Conservation (phyloP, 331 rosid species). For the Malus hybrid region DNA sequence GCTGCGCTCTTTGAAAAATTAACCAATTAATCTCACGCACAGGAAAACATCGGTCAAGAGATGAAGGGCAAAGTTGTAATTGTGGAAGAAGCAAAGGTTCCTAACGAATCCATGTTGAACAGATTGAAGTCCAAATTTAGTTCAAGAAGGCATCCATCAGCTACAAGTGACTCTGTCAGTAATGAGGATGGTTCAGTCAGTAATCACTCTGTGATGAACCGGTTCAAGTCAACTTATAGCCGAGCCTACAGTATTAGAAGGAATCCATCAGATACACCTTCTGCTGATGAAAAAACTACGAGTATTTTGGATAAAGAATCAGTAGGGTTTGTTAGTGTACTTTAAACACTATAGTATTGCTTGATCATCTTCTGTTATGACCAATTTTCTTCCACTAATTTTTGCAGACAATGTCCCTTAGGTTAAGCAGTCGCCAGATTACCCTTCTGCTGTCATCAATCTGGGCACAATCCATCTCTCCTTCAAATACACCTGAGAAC, state of each 20-base stretch:
- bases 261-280: conserved; percentile 2
- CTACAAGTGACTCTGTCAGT: not conserved
- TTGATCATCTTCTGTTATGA: not conserved
- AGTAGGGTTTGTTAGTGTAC: not conserved
- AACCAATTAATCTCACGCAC: not conserved
- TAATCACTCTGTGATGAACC: conserved; percentile 2
- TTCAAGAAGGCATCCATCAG: conserved; percentile 8
- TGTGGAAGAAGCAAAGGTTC: conserved; percentile 25
- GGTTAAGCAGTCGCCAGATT: conserved; percentile 20
- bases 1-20: conserved; percentile 22
- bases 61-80: conserved; percentile 13
- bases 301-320: not conserved
- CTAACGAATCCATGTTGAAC: conserved; percentile 36
- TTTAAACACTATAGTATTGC: not conserved
- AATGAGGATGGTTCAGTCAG: not conserved
- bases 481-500: conserved; percentile 16
- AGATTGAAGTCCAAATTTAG: conserved; percentile 47
- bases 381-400: not conserved
- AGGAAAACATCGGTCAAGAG: not conserved
- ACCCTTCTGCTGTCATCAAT: conserved; percentile 25
- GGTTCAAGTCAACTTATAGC: conserved; percentile 23
- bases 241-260: conserved; percentile 33
- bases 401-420: conserved; percentile 21
- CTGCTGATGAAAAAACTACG: not conserved
- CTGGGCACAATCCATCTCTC: conserved; percentile 25